A percentile compares a stretch with the other conserved stretches of the same genome.
These are phyloP conservation scores for Pleodorina starrii DNA, from an alignment of 139 green algal genomes.

Conservation along the genomic window DNA sequence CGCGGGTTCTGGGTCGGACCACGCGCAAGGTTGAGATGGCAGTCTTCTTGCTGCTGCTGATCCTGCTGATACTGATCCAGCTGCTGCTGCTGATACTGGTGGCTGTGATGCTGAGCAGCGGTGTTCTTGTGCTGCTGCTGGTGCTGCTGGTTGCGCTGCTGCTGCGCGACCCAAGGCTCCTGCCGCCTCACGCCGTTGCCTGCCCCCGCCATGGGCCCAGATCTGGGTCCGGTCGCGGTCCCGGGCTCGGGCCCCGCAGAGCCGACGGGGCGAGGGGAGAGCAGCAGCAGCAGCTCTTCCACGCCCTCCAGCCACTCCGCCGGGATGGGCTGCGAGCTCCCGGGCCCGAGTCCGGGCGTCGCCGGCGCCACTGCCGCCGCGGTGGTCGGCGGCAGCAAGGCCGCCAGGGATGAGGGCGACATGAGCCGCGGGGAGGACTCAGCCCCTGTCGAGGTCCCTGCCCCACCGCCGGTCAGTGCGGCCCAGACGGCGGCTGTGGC, in stretches of 20 bases:
- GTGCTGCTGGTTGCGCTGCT: neutral
- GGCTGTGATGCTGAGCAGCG: neutral
- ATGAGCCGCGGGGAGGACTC: neutral
- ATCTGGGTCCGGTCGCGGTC: neutral
- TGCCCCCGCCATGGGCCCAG: neutral
- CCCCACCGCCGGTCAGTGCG: no score
- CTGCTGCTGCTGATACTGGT: neutral
- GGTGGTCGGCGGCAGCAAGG: no score
- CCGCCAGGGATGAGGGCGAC: neutral
- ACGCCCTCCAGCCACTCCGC: conserved; percentile 17
- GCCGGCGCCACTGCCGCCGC: no score
- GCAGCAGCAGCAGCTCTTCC: neutral
- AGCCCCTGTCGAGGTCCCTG: no score
- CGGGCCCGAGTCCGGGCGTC: no score
- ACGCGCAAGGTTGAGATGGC: no score
- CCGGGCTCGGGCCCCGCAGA: neutral
- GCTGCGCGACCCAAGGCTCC: neutral
- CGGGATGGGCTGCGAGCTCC: neutral
- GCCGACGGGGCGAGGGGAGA: neutral
- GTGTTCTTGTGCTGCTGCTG: neutral
- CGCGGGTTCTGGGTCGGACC: no score
- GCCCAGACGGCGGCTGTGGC: no score
- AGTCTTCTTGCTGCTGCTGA: no score
- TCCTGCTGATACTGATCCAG: neutral
- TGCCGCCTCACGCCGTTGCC: no score